Evolutionary conservation across 2,329 filamentous ascomycete genomes (phyloP).

Genomic region (Metarhizium humberi): DNA sequence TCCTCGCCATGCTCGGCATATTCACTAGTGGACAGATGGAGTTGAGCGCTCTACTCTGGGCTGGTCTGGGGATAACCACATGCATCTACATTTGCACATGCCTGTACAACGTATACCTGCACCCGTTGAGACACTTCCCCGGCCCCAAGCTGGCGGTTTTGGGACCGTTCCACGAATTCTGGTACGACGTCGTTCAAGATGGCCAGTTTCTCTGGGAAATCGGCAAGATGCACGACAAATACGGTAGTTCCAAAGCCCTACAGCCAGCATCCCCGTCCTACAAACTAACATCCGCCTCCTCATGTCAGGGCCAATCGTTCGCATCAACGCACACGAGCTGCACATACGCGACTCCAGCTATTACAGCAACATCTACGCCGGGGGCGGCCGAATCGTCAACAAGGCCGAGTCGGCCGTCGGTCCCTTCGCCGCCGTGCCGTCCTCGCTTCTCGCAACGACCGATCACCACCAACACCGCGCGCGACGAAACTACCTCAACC

Average conservation of each 20-base stretch:
- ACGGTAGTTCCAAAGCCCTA: constrained; percentile 10
- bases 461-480: constrained; percentile 8
- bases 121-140: constrained; percentile 21
- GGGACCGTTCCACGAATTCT: constrained; percentile 19
- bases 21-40: no score
- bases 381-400: no score
- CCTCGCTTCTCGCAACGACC: constrained; percentile 6
- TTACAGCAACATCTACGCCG: constrained; percentile 16
- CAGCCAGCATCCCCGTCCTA: no score
- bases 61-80: no score
- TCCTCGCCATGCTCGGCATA: no score
- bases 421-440: not conserved
- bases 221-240: constrained; percentile 18
- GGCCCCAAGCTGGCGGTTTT: constrained; percentile 20
- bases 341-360: constrained; percentile 18
- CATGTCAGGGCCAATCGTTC: constrained; percentile 19
- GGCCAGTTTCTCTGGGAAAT: constrained; percentile 17
- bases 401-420: no score
- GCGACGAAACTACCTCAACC: constrained; percentile 9
- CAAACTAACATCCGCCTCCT: not conserved
- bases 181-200: constrained; percentile 14
- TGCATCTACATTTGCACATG: not conserved
- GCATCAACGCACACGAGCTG: constrained; percentile 23
- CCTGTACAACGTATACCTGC: constrained; percentile 20
- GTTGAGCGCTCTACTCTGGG: no score